A percentile compares a stretch with the other conserved stretches of the same genome.
phyloP scores from a whole-genome alignment of 2,329 filamentous ascomycete species.

The Phyllachora maydis region DNA sequence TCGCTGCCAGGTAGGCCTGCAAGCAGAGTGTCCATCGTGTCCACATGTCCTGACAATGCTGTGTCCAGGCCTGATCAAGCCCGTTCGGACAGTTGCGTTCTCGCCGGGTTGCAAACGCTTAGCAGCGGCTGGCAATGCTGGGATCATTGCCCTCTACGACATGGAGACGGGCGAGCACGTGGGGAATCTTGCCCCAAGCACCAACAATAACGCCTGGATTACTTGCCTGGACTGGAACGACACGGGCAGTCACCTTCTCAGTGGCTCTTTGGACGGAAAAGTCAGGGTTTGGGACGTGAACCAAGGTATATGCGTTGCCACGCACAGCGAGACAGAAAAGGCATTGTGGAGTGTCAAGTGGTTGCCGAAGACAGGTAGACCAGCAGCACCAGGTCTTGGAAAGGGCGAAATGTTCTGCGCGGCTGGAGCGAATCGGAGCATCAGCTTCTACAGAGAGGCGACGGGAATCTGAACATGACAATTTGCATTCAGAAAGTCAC shows the following conservation, averaged over 20 bases:
- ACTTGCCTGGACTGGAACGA: conserved; percentile 83
- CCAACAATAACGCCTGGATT: conserved; percentile 47
- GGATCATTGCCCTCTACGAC: conserved; percentile 80
- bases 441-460: conserved; percentile 72
- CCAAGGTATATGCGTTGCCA: conserved; percentile 66
- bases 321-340: conserved; percentile 78
- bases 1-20: conserved; percentile 63
- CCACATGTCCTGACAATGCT: no score
- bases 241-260: conserved; percentile 79
- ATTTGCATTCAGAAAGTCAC: no score
- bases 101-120: conserved; percentile 69
- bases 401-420: conserved; percentile 58
- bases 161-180: conserved; percentile 84
- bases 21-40: no score
- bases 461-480: conserved; percentile 37
- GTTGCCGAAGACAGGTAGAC: conserved; percentile 47
- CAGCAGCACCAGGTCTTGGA: conserved; percentile 10
- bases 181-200: conserved; percentile 40
- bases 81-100: conserved; percentile 71
- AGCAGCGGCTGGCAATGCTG: conserved; percentile 76
- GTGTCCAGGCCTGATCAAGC: conserved; percentile 76
- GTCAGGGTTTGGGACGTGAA: conserved; percentile 93
- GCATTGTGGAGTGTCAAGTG: conserved; percentile 69
- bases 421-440: conserved; percentile 52
- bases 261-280: conserved; percentile 78